Base-by-base conservation (phyloP, 768 basidiomycete genomes). In the Cystobasidiopsis lactophilus region DNA sequence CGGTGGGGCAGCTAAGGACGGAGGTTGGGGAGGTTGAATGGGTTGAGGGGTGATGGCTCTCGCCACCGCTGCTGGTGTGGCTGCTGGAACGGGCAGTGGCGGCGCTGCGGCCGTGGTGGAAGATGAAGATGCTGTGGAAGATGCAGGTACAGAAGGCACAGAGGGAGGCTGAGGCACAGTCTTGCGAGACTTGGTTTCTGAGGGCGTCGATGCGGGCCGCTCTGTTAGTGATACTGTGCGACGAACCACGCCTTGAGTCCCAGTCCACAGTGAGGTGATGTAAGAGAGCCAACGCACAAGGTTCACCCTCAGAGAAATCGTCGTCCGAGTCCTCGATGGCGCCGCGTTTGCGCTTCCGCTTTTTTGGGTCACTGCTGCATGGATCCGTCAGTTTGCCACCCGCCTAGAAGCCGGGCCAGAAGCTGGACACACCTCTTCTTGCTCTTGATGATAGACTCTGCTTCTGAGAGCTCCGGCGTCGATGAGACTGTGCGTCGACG, bases 311-410 rank as follows among this genome's bases (percentile, higher is more conserved):
- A 0, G 59, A 49, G 2, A 50, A 57, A 0, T 57, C 58, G 0
- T 50, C 57, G 31, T 60, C 59, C 3, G 59, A 58, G 38, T 60
- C 57, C n/a, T 54, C 16, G 3, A 60, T 29, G 1, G 45, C 40
- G 1, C 54, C 57, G 3, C 55, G 55, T 38, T 57, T 58, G n/a
- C 57, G 55, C 52, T 54, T 54, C 27, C 57, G 23, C 52, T 54
- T 54, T 24, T 58, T 47, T 4, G 21, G 14, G 9, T 47, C 30
- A 13, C 45, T 16, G 30, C 29, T 47, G n/a, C n/a, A n/a, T 31
- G 45, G 10, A 47, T 47, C 29, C 4, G 24, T 47, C 16, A n/a
- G 19, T 43, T 43, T 19, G 40, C 24, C 7, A 43, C 19, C 40
- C 10, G 9, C 40, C 7, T 10, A 19, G 40, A 43, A 19, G 19